Evolutionary conservation across 371 early-diverging fungal genomes (phyloP).

Genomic region (Conidiobolus incongruus): DNA sequence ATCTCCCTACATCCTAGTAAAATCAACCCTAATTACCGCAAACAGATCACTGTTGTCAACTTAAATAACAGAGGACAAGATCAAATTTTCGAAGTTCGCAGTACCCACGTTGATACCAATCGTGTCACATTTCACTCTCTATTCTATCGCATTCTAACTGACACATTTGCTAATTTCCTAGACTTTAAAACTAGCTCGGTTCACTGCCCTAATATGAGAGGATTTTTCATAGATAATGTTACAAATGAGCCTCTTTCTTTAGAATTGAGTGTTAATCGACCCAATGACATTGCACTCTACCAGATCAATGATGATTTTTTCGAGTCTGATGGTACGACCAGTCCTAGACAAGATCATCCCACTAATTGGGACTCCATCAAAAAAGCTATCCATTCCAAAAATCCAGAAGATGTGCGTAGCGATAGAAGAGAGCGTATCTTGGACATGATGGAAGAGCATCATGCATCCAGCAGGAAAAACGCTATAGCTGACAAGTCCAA

Average conservation of each 20-base stretch:
- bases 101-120: constrained; percentile 87
- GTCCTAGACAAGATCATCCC: no score
- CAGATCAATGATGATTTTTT: not conserved
- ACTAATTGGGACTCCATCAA: no score
- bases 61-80: constrained; percentile 71
- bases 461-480: no score
- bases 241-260: constrained; percentile 24
- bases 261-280: constrained; percentile 37
- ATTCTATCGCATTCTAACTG: constrained; percentile 83
- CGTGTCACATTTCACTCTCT: constrained; percentile 89
- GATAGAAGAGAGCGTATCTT: constrained; percentile 1
- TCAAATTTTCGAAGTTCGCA: constrained; percentile 72
- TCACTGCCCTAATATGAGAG: constrained; percentile 57
- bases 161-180: constrained; percentile 73
- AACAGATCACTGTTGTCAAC: constrained; percentile 86
- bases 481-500: no score
- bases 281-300: constrained; percentile 26
- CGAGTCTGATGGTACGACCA: no score
- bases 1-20: constrained; percentile 94
- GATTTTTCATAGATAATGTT: constrained; percentile 72
- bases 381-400: constrained; percentile 5
- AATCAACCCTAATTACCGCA: constrained; percentile 89
- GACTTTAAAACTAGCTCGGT: constrained; percentile 77
- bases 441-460: constrained; percentile 4
- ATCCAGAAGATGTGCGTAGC: not conserved